Percentiles rank a stretch among this genome's conserved stretches.
phyloP scores from a whole-genome alignment of 2,329 filamentous ascomycete species.

The Aspergillus clavatus region DNA sequence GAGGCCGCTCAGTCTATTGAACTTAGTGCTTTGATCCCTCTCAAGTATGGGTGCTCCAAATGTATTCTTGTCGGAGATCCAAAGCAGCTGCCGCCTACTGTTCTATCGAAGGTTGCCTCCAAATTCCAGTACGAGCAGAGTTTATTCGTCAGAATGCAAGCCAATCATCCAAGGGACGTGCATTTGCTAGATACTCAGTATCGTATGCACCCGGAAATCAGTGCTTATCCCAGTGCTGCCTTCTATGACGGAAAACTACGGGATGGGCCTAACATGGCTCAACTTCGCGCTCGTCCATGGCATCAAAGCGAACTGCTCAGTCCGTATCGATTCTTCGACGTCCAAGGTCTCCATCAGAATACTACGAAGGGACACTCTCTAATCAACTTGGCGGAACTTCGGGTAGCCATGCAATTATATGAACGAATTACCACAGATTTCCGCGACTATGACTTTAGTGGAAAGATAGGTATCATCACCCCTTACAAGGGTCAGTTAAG shows the following conservation, averaged over 20 bases:
- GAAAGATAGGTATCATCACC: conserved; percentile 94
- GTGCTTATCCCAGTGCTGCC: conserved; percentile 77
- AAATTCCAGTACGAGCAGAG: conserved; percentile 95
- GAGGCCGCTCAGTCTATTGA: conserved; percentile 98
- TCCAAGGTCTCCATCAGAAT: conserved; percentile 77
- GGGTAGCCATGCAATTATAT: conserved; percentile 81
- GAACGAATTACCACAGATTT: conserved; percentile 73
- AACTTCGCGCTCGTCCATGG: conserved; percentile 74
- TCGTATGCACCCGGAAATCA: conserved; percentile 98
- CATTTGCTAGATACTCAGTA: conserved; percentile 97
- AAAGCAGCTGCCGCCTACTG: conserved; percentile 92
- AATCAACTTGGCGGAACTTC: conserved; percentile 81
- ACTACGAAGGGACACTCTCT: conserved; percentile 83
- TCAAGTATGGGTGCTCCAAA: conserved; percentile 96
- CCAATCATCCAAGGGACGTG: conserved; percentile 79
- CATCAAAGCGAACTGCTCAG: conserved; percentile 75
- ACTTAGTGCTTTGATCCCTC: conserved; percentile 87
- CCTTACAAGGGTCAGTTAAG: conserved; percentile 92
- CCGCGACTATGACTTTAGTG: conserved; percentile 61
- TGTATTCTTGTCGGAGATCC: conserved; percentile 97
- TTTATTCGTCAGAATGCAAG: conserved; percentile 97
- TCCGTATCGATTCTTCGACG: conserved; percentile 96
- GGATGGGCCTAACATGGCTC: conserved; percentile 79
- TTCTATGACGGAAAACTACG: conserved; percentile 88
- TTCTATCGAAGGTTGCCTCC: conserved; percentile 88